Evolutionary conservation across 352 stramenopile species (phyloP), one percentile per base, ranked within the genome.

Genomic region (Thalassiosira oceanica): DNA sequence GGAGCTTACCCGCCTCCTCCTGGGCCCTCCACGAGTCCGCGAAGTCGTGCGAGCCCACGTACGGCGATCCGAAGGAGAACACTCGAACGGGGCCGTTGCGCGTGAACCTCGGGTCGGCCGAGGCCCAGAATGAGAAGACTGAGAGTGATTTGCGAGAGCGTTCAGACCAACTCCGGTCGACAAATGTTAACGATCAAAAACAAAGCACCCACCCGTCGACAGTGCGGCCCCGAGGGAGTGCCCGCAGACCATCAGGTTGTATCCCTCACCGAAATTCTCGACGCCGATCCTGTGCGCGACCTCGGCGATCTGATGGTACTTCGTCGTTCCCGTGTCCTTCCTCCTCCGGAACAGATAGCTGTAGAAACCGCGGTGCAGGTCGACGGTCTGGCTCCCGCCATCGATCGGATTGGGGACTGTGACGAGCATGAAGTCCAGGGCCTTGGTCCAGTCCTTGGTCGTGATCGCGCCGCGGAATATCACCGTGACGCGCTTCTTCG

Each of bases 261-360:
- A n/a, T n/a, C n/a, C n/a, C n/a, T n/a, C n/a, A n/a, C n/a, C n/a
- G n/a, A n/a, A n/a, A n/a, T n/a, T n/a, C n/a, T n/a, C n/a, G n/a
- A n/a, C n/a, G n/a, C n/a, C n/a, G n/a, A n/a, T n/a, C n/a, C n/a
- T n/a, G n/a, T n/a, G n/a, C n/a, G n/a, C n/a, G n/a, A n/a, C n/a
- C n/a, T n/a, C n/a, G n/a, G 73, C 67, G 54, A 88, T 88, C 35
- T 88, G 76, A 45, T 84, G 69, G 51, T 88, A 88, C 51, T 88
- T 88, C 24, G 50, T 60, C 11, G 76, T 86, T 0, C 20, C 21
- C 5, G 80, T 86, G 56, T 88, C 80, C 39, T 88, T 88, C 24
- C 80, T 50, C 43, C 53, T 41, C 54, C 80, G 57, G 43, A 88
- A 84, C 0, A 88, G 49, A 42, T 86, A 88, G 3, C 41, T 74